Conservation (phyloP, 163 green algal genomes). For the Dunaliella salina region DNA sequence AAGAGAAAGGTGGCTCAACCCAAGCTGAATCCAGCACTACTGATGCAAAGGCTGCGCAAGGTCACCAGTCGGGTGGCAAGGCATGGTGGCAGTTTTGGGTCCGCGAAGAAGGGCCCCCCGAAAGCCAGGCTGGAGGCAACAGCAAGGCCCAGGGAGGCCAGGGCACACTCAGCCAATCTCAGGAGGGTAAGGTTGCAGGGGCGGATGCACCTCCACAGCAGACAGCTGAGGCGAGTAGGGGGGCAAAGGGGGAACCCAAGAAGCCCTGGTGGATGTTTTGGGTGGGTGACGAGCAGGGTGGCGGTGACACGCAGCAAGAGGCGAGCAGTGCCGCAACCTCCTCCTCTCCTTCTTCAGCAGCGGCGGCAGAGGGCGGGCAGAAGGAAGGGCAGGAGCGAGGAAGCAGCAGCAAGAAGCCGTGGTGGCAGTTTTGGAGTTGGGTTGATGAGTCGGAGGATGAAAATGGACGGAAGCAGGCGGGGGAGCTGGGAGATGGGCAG, state of each 20-base stretch:
- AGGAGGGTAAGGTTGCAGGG: too few relatives aligned
- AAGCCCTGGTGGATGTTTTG: constrained; percentile 22
- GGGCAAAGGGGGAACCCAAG: neutral
- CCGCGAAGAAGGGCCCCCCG: too few relatives aligned
- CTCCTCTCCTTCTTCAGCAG: neutral
- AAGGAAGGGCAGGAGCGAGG: neutral
- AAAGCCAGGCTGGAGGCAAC: too few relatives aligned
- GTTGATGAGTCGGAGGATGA: neutral
- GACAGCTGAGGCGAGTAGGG: neutral
- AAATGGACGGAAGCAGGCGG: neutral
- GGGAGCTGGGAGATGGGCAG: neutral
- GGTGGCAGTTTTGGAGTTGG: constrained; percentile 25
- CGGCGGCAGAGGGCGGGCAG: neutral
- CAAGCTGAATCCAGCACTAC: too few relatives aligned
- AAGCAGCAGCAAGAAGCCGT: constrained; percentile 10
- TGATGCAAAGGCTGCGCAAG: too few relatives aligned
- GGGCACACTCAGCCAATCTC: too few relatives aligned
- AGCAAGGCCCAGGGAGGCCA: too few relatives aligned
- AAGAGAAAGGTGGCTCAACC: neutral
- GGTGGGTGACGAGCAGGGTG: constrained; percentile 9
- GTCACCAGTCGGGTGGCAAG: too few relatives aligned
- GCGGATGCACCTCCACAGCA: too few relatives aligned
- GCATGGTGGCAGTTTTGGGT: too few relatives aligned
- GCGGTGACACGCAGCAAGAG: neutral
- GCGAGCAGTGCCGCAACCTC: neutral